Evolutionary conservation across 345 rosid genomes (phyloP).

Genomic region (Euphorbia pulcherrima): DNA sequence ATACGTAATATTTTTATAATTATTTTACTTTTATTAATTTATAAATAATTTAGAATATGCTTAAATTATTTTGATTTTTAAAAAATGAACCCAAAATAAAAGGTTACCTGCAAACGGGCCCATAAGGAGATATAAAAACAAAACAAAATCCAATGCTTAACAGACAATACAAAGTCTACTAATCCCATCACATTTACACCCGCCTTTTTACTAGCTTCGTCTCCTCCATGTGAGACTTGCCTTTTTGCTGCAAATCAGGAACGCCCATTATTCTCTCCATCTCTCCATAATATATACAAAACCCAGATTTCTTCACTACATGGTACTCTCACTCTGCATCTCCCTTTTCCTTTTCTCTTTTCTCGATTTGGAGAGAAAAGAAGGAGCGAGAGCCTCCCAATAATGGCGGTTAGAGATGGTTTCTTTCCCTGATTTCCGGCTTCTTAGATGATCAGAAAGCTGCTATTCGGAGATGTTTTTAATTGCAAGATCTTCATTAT

Average conservation of each 20-base stretch:
- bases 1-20: too few relatives aligned
- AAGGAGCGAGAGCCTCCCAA: too few relatives aligned
- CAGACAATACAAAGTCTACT: not conserved
- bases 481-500: conserved; percentile 16
- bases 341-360: not conserved
- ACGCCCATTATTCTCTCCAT: conserved; percentile 6
- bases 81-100: too few relatives aligned
- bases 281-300: not conserved
- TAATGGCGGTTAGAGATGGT: too few relatives aligned
- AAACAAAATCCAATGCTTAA: not conserved
- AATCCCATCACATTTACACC: conserved; percentile 18
- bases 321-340: not conserved
- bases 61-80: too few relatives aligned
- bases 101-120: too few relatives aligned
- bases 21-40: too few relatives aligned
- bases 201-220: conserved; percentile 29
- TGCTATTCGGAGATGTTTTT: conserved; percentile 21
- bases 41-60: too few relatives aligned
- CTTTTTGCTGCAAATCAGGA: conserved; percentile 10
- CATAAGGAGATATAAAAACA: not conserved
- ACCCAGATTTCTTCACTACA: not conserved
- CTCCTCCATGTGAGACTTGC: conserved; percentile 30
- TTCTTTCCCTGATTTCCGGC: conserved; percentile 9
- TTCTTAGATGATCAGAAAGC: not conserved
- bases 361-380: conserved; percentile 18